These are phyloP conservation scores for Fraxinus paxiana DNA, from an alignment of 305 asterid genomes.

Conservation along the genomic window DNA sequence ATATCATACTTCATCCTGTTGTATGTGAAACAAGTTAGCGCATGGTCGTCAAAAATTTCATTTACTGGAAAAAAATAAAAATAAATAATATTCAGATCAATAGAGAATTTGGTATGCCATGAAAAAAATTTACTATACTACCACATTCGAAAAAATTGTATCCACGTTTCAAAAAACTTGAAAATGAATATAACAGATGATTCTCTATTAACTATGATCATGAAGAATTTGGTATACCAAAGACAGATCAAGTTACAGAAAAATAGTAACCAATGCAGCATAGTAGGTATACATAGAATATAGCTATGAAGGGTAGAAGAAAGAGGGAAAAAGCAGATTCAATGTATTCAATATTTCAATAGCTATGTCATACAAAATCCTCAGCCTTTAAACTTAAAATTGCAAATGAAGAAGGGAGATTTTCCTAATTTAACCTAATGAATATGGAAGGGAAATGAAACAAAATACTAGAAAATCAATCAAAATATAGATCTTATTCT, in stretches of 20 bases:
- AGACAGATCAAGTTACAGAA: slow-evolving; percentile 14
- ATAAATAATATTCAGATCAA: background rate
- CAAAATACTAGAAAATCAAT: background rate
- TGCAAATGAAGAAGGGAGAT: background rate
- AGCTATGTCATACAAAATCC: slow-evolving; percentile 1
- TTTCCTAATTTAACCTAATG: background rate
- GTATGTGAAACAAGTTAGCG: slow-evolving; percentile 15
- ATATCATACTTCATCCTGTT: slow-evolving; percentile 6
- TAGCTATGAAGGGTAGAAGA: background rate
- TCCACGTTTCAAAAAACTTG: slow-evolving; percentile 1
- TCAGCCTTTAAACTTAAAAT: background rate
- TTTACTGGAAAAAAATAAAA: slow-evolving; percentile 14
- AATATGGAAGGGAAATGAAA: background rate
- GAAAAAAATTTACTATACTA: background rate
- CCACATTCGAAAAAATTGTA: background rate
- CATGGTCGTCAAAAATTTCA: background rate
- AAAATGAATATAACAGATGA: slow-evolving; percentile 6
- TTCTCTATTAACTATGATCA: slow-evolving; percentile 7
- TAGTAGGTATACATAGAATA: background rate
- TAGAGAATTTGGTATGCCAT: background rate
- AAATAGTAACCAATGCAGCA: slow-evolving; percentile 2
- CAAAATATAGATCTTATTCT: background rate
- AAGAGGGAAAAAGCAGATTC: background rate
- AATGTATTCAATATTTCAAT: background rate
- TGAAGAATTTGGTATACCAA: slow-evolving; percentile 1